Base-by-base conservation (phyloP, 371 early-diverging fungal genomes). In the Mucor lusitanicus region DNA sequence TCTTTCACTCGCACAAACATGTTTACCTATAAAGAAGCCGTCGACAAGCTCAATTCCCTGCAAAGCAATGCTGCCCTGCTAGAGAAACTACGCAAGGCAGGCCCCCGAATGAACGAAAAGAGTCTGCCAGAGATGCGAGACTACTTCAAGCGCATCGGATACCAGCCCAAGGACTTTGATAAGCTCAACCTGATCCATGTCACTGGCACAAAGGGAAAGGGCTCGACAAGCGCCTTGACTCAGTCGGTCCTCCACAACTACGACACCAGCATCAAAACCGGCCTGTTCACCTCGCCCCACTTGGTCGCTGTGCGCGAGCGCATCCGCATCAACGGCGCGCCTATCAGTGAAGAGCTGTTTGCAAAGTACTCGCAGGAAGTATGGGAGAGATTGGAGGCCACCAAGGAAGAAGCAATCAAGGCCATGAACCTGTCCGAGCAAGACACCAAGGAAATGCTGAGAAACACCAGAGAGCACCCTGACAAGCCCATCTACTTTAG, bases 251-350 rank as follows among this genome's bases (percentile, higher is more conserved):
- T 95, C 37, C 78, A 83, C 32, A 70, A 82, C 32, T 79, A 64
- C 42, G 69, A 73, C 30, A 68, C 68, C 1, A 46, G 71, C 70
- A 46, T 89, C 65, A 77, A 85, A 69, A 85, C 91, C 4, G 92
- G 92, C 68, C 75, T 97, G 40, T 99, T 89, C 71, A 96, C 98
- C 7, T 96, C 97, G 0, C 99, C 99, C 19, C 99, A 98, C 72
- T 71, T 98, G 68, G 86, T 93, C 46, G 89, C 94, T 61, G 97
- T 94, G 13, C 90, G 97, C 30, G 99, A 99, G 75, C 87, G 99
- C 30, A 97, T 99, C 63, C 86, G 96, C 50, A 93, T 98, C 74
- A 86, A 97, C 72, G 97, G 98, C 0, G 73, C 59, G 21, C 96
- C 97, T 4, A 76, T 99, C 4, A 81, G 86, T 11, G 83, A 89